Evolutionary conservation across 148 eudicot species (phyloP).

Genomic region (Chenopodium quinoa): DNA sequence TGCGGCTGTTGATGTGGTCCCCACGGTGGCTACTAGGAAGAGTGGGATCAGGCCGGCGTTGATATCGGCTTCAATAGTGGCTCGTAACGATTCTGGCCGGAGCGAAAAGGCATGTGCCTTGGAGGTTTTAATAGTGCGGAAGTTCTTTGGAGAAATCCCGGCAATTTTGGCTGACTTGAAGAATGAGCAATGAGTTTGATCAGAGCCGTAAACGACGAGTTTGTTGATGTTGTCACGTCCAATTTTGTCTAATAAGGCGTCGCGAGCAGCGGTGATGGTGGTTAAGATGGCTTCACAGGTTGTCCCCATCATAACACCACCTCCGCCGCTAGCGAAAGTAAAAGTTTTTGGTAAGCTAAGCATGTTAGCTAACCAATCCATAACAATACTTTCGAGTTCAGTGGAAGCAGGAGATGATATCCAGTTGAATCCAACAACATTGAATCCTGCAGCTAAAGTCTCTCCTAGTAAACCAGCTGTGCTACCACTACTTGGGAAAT

Average conservation of each 20-base stretch:
- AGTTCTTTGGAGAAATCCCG: slow-evolving; percentile 44
- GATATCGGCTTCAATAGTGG: slow-evolving; percentile 26
- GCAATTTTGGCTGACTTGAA: slow-evolving; percentile 49
- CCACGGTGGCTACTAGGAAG: slow-evolving; percentile 39
- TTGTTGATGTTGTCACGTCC: slow-evolving; percentile 38
- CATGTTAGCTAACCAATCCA: slow-evolving; percentile 43
- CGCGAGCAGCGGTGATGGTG: slow-evolving; percentile 43
- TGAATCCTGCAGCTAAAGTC: slow-evolving; percentile 36
- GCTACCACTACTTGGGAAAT: slow-evolving; percentile 42
- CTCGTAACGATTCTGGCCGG: slow-evolving; percentile 20
- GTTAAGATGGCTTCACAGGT: slow-evolving; percentile 50
- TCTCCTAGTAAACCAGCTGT: slow-evolving; percentile 41
- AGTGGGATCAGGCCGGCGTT: slow-evolving; percentile 35
- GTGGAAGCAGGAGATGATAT: slow-evolving; percentile 45
- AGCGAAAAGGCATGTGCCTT: slow-evolving; percentile 21
- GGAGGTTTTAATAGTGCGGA: slow-evolving; percentile 35
- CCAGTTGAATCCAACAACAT: slow-evolving; percentile 49
- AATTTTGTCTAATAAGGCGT: slow-evolving; percentile 20
- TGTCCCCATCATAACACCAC: slow-evolving; percentile 56
- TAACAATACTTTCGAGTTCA: slow-evolving; percentile 39
- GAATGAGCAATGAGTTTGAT: slow-evolving; percentile 51
- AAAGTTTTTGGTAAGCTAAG: slow-evolving; percentile 37
- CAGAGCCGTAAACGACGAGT: slow-evolving; percentile 51
- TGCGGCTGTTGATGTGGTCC: slow-evolving; percentile 42
- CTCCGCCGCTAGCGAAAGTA: slow-evolving; percentile 39